Evolutionary conservation across 768 basidiomycete species (phyloP).

Genomic region (Calocera viscosa): DNA sequence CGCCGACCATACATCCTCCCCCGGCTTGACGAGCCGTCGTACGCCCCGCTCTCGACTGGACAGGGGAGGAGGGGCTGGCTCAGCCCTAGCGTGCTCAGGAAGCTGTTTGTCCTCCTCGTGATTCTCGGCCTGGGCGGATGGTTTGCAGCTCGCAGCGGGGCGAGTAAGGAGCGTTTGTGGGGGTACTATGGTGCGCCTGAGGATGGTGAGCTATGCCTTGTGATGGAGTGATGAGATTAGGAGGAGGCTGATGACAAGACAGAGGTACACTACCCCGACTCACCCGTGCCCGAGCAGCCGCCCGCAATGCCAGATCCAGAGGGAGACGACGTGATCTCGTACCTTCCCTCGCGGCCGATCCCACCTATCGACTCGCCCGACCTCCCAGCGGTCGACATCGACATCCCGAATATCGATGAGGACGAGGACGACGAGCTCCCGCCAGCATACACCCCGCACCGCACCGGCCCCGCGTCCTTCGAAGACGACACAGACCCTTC

Average conservation of each 20-base stretch:
- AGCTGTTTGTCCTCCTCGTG: background rate
- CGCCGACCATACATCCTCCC: constrained; percentile 3
- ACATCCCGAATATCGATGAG: background rate
- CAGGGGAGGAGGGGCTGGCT: background rate
- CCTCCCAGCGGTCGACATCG: background rate
- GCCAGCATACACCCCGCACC: constrained; percentile 17
- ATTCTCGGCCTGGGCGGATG: background rate
- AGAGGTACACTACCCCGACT: constrained; percentile 1
- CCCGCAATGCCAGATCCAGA: background rate
- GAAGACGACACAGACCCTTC: constrained; percentile 63
- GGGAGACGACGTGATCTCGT: background rate
- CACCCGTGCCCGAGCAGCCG: background rate
- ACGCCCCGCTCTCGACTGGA: background rate
- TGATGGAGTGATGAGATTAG: background rate
- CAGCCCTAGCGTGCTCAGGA: background rate
- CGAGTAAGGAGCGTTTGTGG: constrained; percentile 1
- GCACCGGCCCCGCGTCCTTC: constrained; percentile 34
- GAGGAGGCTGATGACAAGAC: background rate
- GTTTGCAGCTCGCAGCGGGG: background rate
- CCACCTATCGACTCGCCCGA: background rate
- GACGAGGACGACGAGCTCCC: constrained; percentile 10
- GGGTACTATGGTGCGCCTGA: background rate
- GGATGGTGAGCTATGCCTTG: background rate
- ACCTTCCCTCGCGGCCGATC: background rate
- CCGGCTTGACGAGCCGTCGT: background rate